A percentile compares a stretch with the other conserved stretches of the same genome.
Evolutionary conservation across 2,329 filamentous ascomycete genomes (phyloP).

Genomic region (Aspergillus felis): DNA sequence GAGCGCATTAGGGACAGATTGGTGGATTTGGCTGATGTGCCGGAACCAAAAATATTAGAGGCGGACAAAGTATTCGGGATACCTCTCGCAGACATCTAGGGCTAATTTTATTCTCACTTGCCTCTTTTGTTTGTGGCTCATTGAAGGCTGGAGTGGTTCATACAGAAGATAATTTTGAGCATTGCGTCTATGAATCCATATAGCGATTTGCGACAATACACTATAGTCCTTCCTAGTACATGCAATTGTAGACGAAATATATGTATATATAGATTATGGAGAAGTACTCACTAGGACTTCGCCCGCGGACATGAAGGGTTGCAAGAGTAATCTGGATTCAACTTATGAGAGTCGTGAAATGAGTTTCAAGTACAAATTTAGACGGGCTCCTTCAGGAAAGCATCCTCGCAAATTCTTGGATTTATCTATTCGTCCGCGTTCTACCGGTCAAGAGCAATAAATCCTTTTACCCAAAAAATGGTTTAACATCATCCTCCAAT

Average conservation of each 20-base stretch:
- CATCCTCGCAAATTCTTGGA: not conserved
- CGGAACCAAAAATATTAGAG: not conserved
- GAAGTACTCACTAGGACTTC: not conserved
- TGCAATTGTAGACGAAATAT: not conserved
- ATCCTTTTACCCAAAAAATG: not conserved
- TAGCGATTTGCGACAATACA: not conserved
- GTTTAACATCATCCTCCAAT: not conserved
- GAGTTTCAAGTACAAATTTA: not conserved
- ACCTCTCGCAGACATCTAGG: not conserved
- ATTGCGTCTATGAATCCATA: not conserved
- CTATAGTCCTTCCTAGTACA: not conserved
- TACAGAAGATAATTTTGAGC: not conserved
- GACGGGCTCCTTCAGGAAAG: not conserved
- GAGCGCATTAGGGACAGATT: not conserved
- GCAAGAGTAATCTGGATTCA: not conserved
- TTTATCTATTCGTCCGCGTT: not conserved
- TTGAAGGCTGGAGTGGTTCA: not conserved
- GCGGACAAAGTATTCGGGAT: not conserved
- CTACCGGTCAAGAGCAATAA: not conserved
- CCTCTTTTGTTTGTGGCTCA: not conserved
- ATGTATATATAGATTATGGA: not conserved
- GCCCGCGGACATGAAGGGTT: not conserved
- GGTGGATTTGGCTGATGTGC: not conserved
- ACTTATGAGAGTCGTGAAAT: not conserved
- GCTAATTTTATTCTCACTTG: not conserved